Conservation (phyloP, 495 filamentous ascomycete genomes). For the Arthonia radiata region DNA sequence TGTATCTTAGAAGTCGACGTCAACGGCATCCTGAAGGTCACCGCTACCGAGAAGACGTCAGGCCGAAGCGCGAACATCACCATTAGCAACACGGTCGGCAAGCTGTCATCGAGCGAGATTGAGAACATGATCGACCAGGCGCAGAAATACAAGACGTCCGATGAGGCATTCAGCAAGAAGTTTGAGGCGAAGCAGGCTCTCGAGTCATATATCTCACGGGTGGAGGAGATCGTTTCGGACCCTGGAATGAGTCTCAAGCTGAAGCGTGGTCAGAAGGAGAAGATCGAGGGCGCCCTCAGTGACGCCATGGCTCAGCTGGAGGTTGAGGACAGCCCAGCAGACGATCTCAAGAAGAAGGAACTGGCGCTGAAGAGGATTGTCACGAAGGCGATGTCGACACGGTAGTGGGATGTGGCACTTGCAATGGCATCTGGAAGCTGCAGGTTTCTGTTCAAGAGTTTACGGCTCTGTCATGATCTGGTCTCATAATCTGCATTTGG, state of each 20-base stretch:
- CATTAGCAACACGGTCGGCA: constrained; percentile 98
- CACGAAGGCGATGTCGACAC: constrained; percentile 86
- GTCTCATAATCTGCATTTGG: too few species aligned
- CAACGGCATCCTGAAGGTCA: constrained; percentile 99
- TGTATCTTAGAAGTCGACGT: constrained; percentile 98
- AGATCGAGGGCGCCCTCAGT: constrained; percentile 82
- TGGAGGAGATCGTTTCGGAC: constrained; percentile 96
- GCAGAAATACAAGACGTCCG: constrained; percentile 93
- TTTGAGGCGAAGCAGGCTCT: constrained; percentile 98
- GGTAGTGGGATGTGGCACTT: constrained; percentile 32
- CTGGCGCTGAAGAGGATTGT: constrained; percentile 90
- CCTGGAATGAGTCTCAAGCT: constrained; percentile 87
- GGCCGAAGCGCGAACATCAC: constrained; percentile 97
- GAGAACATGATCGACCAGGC: constrained; percentile 94
- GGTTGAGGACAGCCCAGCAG: constrained; percentile 64
- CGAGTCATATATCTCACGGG: constrained; percentile 94
- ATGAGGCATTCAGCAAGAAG: constrained; percentile 96
- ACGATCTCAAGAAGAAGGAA: constrained; percentile 99
- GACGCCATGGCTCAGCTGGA: constrained; percentile 74
- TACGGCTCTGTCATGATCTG: too few species aligned
- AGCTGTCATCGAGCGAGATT: constrained; percentile 84
- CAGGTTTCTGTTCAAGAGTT: too few species aligned
- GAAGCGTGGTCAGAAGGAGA: constrained; percentile 97
- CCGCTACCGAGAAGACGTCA: constrained; percentile 96
- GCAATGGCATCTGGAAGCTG: too few species aligned